Evolutionary conservation across 2,329 filamentous ascomycete species (phyloP), one percentile per base, ranked within the genome.

Genomic region (Xylaria sp.): DNA sequence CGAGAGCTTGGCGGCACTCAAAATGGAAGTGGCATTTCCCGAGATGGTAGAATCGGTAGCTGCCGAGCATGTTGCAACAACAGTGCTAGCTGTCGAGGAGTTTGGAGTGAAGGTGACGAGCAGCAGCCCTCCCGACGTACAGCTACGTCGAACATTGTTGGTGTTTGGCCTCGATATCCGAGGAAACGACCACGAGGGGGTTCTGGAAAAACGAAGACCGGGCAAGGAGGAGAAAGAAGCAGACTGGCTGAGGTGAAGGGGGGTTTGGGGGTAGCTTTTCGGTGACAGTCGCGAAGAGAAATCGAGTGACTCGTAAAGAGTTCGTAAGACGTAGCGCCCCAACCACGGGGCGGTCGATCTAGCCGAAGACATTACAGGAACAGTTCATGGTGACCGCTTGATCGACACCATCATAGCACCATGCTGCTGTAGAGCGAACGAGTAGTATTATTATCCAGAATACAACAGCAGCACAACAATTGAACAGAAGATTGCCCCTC

Each of bases 71-170:
- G 80, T 78, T 20, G 78, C 76, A 20, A 80, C 78, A n/a, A 81
- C 78, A 0, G 81, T 74, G 36, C 78, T 76, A 3, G 82, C 76
- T 9, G 81, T 77, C 3, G 80, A 78, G 3, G 79, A 74, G 39
- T 78, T 79, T 25, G 83, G 80, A 63, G 78, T 78, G 39, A 83
- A 72, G 20, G 85, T 83, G 58, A 87, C 75, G 18, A 88, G 82
- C 30, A 89, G 78, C 41, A 88, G 79, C 6, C 86, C 83, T 28
- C 86, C 84, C 1, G 86, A 87, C 39, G 85, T 84, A 74, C 86
- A 86, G 73, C 83, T 85, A 66, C 81, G 83, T 12, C 82, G 83
- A 28, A 83, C 78, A 74, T 84, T 81, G 64, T 78, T 77, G 30
- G 77, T 73, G 66, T 78, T 77, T 55, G 78, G 69, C 72, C 78